Evolutionary conservation across 2,329 filamentous ascomycete species (phyloP).

Genomic region (Clonostachys sp.): DNA sequence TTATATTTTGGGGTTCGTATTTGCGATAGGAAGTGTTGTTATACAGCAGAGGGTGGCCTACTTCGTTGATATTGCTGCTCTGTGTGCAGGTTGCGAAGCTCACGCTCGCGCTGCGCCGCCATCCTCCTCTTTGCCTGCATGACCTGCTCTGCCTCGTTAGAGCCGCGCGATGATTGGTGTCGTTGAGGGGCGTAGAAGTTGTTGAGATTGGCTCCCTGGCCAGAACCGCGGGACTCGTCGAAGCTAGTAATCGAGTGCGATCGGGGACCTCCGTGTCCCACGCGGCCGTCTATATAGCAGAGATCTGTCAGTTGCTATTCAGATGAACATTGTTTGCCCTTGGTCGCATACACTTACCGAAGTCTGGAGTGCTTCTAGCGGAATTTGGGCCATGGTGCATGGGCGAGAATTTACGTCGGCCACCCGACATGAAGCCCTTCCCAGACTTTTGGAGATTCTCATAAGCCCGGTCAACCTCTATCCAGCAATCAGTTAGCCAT

Average conservation of each 20-base stretch:
- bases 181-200: conserved; percentile 93
- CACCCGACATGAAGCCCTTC: conserved; percentile 74
- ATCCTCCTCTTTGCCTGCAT: conserved; percentile 99
- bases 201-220: conserved; percentile 72
- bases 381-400: conserved; percentile 5
- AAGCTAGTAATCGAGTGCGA: conserved; percentile 85
- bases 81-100: conserved; percentile 99
- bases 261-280: conserved; percentile 60
- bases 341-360: conserved; percentile 14
- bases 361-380: conserved; percentile 10
- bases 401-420: conserved; percentile 73
- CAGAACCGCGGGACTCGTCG: conserved; percentile 61
- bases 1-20: background rate
- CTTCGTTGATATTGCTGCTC: conserved; percentile 99
- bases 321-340: conserved; percentile 5
- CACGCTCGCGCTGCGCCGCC: conserved; percentile 97
- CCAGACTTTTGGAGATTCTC: conserved; percentile 97
- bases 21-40: conserved; percentile 32
- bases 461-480: conserved; percentile 93
- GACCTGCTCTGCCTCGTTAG: conserved; percentile 93
- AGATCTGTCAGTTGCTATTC: conserved; percentile 8
- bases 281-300: conserved; percentile 60
- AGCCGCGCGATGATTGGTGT: conserved; percentile 79
- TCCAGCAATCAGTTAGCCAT: background rate
- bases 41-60: conserved; percentile 78